Evolutionary conservation across 495 filamentous ascomycete genomes (phyloP), one percentile per base, ranked within the genome.

Genomic region (Podospora pseudoanserina): DNA sequence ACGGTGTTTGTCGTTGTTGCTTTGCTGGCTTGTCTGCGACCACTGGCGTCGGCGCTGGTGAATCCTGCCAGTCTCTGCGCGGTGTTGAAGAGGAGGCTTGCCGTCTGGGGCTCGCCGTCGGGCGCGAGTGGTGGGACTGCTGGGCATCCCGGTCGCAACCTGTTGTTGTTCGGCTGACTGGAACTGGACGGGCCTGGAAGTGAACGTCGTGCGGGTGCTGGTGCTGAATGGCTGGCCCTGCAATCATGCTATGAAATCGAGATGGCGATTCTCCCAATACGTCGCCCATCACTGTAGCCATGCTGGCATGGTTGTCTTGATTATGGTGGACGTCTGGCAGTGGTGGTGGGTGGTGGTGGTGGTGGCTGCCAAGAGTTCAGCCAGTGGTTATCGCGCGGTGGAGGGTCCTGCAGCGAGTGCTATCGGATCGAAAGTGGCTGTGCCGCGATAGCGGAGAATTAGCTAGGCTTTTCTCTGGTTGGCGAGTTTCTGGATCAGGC

Each of bases 281-380:
- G 70, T 85, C 82, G 72, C 81, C 79, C 49, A 83, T 80, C 71
- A 83, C 53, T 67, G 82, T 77, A 61, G 82, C 82, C 82, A 84
- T 85, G 68, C 68, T 77, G 68, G 75, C 77, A 79, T 77, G 56
- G 68, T 68, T 32, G 67, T 67, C 55, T 61, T 15, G 19, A 30
- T 20, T 56, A 61, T 57, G 3, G 56, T 53, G 28, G 66, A 26
- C 54, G 5, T 27, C 16, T n/a, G 59, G 30, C 30, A 26, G 15
- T 62, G 39, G 15, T 62, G 39, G 60, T 32, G 60, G 56, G 23
- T 1, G 23, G 23, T 23, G 30, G 15, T 62, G 44, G 60, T 32
- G 60, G 56, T 30, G 26, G 57, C 19, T 65, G 64, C 66, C 68
- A 67, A 67, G 67, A 64, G 62, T 56, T 59, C 64, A 63, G 64